Evolutionary conservation across 2,329 filamentous ascomycete species (phyloP), one percentile per base, ranked within the genome.

Genomic region (Fusarium incarnatum): DNA sequence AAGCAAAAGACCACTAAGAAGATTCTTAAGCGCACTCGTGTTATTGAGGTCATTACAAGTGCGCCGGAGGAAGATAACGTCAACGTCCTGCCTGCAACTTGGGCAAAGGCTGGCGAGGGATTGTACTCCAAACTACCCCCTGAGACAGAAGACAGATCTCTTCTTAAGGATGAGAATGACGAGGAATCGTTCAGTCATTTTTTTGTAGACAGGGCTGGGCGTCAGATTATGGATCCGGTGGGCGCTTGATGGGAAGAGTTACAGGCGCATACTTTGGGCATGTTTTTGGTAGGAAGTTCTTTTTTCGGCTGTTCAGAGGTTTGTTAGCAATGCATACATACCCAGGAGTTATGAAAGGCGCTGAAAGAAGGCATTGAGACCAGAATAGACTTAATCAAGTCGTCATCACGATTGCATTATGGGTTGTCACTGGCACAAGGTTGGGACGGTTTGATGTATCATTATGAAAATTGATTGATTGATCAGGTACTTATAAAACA

Each of bases 121-220:
- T 54, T 83, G 64, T 84, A 83, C 64, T 76, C 80, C 6, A 77
- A 77, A 25, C 63, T 84, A 12, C 68, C 73, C 13, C 77, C 78
- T 1, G 82, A 84, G 64, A 77, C 74, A 10, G 76, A 82, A 28
- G 81, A 84, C 56, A 66, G 73, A n/a, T 53, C 56, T 8, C 75
- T 81, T 28, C 70, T 83, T 20, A 60, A 76, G 28, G 82, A 83
- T 48, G 76, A 79, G 7, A 79, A 82, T 23, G 81, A 83, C 40
- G 80, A 81, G 49, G 80, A 82, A 49, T 77, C 81, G 0, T 84
- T 84, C 49, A 83, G 81, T 45, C 81, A 83, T 55, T 84, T 84
- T 66, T 73, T 79, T 61, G 79, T 83, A 11, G 80, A 83, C 40
- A 67, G 61, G 22, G 66, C 76, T 22, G 81, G 81, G n/a, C 79